Conservation (phyloP, 2,329 filamentous ascomycete genomes). For the Parascedosporium putredinis region DNA sequence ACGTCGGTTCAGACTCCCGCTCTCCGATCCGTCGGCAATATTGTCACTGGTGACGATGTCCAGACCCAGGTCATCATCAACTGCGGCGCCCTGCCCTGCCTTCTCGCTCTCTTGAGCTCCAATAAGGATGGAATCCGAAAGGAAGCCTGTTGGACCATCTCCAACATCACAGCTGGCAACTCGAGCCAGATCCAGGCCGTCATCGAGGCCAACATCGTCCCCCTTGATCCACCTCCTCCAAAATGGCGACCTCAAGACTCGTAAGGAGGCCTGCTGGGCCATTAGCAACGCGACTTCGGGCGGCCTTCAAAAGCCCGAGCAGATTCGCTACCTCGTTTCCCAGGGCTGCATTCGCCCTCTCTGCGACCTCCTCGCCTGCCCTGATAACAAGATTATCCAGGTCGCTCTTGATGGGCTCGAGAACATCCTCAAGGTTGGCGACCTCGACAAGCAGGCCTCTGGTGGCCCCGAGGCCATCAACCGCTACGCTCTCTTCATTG, state of each 20-base stretch:
- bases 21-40: conserved; percentile 94
- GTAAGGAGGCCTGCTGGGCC: conserved; percentile 98
- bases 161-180: conserved; percentile 97
- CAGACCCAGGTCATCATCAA: conserved; percentile 99
- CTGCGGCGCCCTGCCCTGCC: conserved; percentile 81
- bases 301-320: conserved; percentile 95
- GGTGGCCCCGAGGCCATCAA: conserved; percentile 74
- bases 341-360: conserved; percentile 96
- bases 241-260: conserved; percentile 96
- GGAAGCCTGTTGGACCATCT: conserved; percentile 99
- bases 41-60: conserved; percentile 95
- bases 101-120: conserved; percentile 89
- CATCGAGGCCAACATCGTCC: conserved; percentile 89
- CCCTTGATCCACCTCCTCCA: conserved; percentile 92
- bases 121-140: conserved; percentile 98
- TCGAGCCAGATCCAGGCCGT: conserved; percentile 95
- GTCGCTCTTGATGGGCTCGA: conserved; percentile 94
- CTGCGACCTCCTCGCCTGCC: conserved; percentile 88
- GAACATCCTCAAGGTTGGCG: conserved; percentile 98
- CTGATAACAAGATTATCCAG: conserved; percentile 99
- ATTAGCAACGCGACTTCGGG: conserved; percentile 98
- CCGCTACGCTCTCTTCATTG: conserved; percentile 94
- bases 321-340: conserved; percentile 88
- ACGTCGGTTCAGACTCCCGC: conserved; percentile 97
- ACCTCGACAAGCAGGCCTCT: conserved; percentile 90